phyloP scores from a whole-genome alignment of 2,329 filamentous ascomycete genomes.

The Didymella glomerata region DNA sequence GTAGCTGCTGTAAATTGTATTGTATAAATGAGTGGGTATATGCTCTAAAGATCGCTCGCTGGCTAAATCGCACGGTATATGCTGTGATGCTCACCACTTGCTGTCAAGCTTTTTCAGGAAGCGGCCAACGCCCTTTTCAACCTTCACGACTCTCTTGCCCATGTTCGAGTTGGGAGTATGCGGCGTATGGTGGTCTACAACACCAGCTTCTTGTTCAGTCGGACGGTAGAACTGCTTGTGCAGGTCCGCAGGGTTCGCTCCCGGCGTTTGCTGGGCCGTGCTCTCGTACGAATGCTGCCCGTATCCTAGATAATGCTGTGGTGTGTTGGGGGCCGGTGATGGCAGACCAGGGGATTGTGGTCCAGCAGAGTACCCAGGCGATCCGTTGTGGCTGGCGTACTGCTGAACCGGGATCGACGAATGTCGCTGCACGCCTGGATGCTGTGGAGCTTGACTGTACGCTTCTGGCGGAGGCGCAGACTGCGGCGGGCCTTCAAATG shows the following conservation, averaged over 20 bases:
- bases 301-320: constrained; percentile 60
- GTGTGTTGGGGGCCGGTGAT: constrained; percentile 52
- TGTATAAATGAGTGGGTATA: constrained; percentile 15
- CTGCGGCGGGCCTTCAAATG: constrained; percentile 52
- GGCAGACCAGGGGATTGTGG: constrained; percentile 31
- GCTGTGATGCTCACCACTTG: constrained; percentile 58
- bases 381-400: constrained; percentile 9
- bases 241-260: constrained; percentile 60
- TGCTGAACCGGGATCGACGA: constrained; percentile 42
- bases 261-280: constrained; percentile 42
- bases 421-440: constrained; percentile 41
- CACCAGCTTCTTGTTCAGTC: constrained; percentile 65
- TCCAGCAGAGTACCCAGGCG: constrained; percentile 4
- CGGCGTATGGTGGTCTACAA: constrained; percentile 34
- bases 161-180: constrained; percentile 59
- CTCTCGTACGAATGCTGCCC: constrained; percentile 61
- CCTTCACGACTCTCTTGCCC: constrained; percentile 69
- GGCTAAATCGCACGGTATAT: constrained; percentile 9
- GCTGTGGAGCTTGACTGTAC: constrained; percentile 34
- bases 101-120: constrained; percentile 83
- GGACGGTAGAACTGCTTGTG: constrained; percentile 77
- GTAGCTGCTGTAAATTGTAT: background rate
- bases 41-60: constrained; percentile 3
- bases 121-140: constrained; percentile 75
- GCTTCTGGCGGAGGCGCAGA: constrained; percentile 39